Evolutionary conservation across 2,329 filamentous ascomycete species (phyloP).

Genomic region (Aspergillus intermedius): DNA sequence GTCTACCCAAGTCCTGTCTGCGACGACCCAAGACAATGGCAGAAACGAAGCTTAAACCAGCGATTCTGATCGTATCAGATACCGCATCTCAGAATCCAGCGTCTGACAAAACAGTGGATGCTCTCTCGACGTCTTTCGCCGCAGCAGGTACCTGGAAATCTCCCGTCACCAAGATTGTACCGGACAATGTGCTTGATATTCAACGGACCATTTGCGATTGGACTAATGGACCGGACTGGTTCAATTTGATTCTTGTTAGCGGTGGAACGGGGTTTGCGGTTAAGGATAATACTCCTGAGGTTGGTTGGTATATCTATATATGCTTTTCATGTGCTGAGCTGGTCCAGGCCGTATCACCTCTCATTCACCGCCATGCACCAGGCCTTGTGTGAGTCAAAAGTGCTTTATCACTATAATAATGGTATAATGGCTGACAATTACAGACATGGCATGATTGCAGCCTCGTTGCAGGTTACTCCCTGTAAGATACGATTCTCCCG

Average conservation of each 20-base stretch:
- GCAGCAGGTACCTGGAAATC: conserved; percentile 67
- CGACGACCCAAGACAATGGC: conserved; percentile 18
- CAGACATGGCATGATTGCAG: conserved; percentile 83
- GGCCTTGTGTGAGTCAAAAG: conserved; percentile 62
- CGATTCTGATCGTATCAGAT: conserved; percentile 82
- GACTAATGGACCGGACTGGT: conserved; percentile 58
- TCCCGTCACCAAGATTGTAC: conserved; percentile 64
- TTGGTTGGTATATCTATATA: conserved; percentile 33
- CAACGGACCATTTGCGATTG: conserved; percentile 65
- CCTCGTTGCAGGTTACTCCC: conserved; percentile 78
- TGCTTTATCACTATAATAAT: neutral
- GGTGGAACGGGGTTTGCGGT: conserved; percentile 90
- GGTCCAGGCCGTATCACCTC: conserved; percentile 62
- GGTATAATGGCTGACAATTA: conserved; percentile 15
- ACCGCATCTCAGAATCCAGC: conserved; percentile 75
- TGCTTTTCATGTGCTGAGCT: conserved; percentile 6
- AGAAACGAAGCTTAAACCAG: conserved; percentile 53
- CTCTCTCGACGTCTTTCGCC: conserved; percentile 63
- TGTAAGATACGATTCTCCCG: conserved; percentile 53
- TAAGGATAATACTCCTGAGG: conserved; percentile 82
- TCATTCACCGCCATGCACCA: conserved; percentile 79
- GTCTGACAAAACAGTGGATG: conserved; percentile 65
- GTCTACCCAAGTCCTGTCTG: neutral
- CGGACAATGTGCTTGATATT: conserved; percentile 69
- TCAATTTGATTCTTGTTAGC: conserved; percentile 77